Percentiles rank a stretch among this genome's conserved stretches.
These are phyloP conservation scores for Rhizopogon rudus DNA, from an alignment of 768 basidiomycete species.

Conservation along the genomic window DNA sequence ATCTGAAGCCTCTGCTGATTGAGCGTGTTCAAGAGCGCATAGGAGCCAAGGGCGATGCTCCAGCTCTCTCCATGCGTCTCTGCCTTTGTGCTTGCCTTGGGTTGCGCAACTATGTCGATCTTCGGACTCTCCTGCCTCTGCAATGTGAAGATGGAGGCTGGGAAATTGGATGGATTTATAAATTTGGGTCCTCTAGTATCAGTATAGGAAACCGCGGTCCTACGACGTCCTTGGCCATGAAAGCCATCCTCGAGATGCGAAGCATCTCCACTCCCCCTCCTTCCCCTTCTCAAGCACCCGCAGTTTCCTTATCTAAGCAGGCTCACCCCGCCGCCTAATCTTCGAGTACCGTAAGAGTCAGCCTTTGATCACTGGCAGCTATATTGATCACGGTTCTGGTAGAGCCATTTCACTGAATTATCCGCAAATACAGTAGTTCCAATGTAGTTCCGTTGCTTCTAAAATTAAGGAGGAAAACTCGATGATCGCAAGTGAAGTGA, in stretches of 20 bases:
- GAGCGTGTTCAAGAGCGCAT: conserved; percentile 46
- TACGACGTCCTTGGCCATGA: conserved; percentile 49
- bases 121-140: conserved; percentile 37
- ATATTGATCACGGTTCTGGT: neutral
- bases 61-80: conserved; percentile 56
- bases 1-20: conserved; percentile 35
- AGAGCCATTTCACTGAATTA: neutral
- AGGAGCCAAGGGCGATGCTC: conserved; percentile 43
- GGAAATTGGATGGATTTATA: conserved; percentile 53
- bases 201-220: conserved; percentile 51
- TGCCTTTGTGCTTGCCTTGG: conserved; percentile 38
- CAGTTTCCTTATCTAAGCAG: neutral
- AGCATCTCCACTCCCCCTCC: neutral
- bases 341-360: neutral
- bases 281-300: neutral
- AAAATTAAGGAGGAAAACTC: neutral
- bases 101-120: conserved; percentile 38
- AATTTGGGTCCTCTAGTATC: conserved; percentile 43
- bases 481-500: neutral
- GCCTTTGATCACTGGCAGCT: neutral
- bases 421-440: neutral
- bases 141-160: conserved; percentile 55
- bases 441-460: neutral
- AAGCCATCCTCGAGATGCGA: conserved; percentile 33
- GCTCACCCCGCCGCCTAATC: neutral